Evolutionary conservation across 2,329 filamentous ascomycete species (phyloP).

Genomic region (Ceratocystis papillata): DNA sequence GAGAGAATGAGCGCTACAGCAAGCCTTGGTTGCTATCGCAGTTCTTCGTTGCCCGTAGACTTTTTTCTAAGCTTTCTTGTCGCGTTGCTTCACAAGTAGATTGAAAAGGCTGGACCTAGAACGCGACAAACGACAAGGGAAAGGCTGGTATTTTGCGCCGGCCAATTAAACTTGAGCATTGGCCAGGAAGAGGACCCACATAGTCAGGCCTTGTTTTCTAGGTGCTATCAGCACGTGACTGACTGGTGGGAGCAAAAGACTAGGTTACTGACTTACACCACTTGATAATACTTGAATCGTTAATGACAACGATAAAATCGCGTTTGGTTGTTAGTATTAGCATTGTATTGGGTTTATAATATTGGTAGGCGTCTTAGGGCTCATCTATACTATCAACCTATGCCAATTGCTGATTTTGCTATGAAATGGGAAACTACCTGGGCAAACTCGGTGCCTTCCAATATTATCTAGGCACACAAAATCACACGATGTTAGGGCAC

Average conservation of each 20-base stretch:
- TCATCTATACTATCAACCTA: neutral
- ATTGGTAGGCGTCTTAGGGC: neutral
- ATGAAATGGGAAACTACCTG: neutral
- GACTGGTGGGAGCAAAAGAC: neutral
- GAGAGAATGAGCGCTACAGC: neutral
- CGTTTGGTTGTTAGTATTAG: too few relatives aligned
- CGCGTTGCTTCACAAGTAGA: constrained; percentile 17
- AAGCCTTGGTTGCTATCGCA: constrained; percentile 4
- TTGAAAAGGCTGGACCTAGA: constrained; percentile 18
- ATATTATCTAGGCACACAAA: neutral
- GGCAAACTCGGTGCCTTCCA: neutral
- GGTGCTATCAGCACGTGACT: constrained; percentile 16
- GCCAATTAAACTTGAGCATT: constrained; percentile 21
- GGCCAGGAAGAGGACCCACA: constrained; percentile 8
- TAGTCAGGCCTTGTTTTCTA: neutral
- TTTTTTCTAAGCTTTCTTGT: constrained; percentile 11
- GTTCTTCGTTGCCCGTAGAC: neutral
- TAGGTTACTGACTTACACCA: too few relatives aligned
- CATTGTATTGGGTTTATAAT: neutral
- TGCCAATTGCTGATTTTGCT: neutral
- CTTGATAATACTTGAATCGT: too few relatives aligned
- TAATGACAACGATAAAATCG: too few relatives aligned
- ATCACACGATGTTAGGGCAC: neutral
- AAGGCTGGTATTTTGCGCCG: constrained; percentile 23
- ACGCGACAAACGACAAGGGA: constrained; percentile 22